phyloP scores from a whole-genome alignment of 768 basidiomycete genomes.

The Tephrocybe sp. region DNA sequence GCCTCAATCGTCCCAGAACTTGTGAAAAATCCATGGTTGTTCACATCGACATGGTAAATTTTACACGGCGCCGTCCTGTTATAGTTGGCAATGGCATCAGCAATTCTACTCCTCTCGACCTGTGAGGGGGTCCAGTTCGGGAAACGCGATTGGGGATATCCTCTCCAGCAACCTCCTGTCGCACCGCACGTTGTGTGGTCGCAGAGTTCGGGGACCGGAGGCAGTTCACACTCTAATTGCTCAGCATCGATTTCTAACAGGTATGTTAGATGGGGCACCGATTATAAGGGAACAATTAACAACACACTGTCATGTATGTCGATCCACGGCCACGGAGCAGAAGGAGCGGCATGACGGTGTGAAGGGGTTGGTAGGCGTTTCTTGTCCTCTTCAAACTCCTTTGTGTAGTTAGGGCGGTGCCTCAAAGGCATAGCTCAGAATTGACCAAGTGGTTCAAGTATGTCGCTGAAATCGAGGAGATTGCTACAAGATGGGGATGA shows the following conservation, averaged over 20 bases:
- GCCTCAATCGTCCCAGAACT: constrained; percentile 24
- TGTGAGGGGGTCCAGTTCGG: constrained; percentile 58
- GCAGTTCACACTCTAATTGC: constrained; percentile 30
- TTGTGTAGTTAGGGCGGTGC: constrained; percentile 16
- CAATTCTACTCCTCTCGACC: constrained; percentile 39
- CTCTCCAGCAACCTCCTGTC: constrained; percentile 33
- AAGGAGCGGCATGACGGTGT: constrained; percentile 47
- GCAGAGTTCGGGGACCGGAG: constrained; percentile 37
- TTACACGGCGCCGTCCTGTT: constrained; percentile 24
- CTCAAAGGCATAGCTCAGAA: constrained; percentile 2
- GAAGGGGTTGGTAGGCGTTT: constrained; percentile 33
- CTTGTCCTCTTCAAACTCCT: constrained; percentile 13
- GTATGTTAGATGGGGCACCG: not conserved
- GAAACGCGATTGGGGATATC: constrained; percentile 47
- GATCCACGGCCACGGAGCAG: constrained; percentile 49
- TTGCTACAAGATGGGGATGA: not conserved
- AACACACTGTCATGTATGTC: constrained; percentile 38
- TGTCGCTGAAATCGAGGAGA: too few relatives aligned
- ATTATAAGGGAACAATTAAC: not conserved
- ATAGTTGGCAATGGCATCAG: constrained; percentile 33
- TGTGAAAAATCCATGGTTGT: constrained; percentile 35
- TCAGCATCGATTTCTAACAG: constrained; percentile 33
- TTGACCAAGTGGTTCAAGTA: too few relatives aligned
- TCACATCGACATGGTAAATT: constrained; percentile 43
- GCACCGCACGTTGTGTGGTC: constrained; percentile 33